Evolutionary conservation across 305 asterid species (phyloP).

Genomic region (Solanum hybrid): DNA sequence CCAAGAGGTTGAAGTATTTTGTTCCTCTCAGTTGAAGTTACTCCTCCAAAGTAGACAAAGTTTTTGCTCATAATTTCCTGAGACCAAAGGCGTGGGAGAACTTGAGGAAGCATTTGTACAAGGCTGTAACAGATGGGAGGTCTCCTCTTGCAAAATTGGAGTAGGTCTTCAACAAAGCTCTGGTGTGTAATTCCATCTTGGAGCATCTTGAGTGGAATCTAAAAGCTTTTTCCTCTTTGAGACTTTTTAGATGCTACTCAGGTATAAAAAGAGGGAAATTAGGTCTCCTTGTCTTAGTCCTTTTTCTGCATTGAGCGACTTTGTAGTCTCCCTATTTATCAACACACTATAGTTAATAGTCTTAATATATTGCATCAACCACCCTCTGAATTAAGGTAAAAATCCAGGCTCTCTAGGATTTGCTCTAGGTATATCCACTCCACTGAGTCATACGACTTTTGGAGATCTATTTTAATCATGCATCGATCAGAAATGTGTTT

Average conservation of each 20-base stretch:
- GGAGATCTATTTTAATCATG: background rate
- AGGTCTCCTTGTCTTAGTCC: background rate
- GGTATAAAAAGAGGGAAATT: too few species aligned
- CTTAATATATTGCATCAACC: background rate
- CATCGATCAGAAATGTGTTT: background rate
- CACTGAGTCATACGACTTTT: background rate
- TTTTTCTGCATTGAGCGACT: background rate
- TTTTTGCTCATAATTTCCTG: background rate
- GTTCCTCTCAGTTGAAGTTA: background rate
- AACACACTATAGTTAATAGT: background rate
- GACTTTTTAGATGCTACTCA: background rate
- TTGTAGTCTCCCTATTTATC: background rate
- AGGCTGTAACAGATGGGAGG: background rate
- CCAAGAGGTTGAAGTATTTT: background rate
- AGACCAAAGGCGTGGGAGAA: background rate
- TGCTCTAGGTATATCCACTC: background rate
- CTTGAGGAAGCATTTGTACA: background rate
- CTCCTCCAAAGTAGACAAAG: background rate
- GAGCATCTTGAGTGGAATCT: background rate
- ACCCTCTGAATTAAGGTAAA: background rate
- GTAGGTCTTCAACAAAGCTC: background rate
- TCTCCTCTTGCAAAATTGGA: background rate
- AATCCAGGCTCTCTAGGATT: background rate
- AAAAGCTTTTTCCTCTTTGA: background rate
- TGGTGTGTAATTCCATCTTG: background rate